phyloP scores from a whole-genome alignment of 192 early-diverging fungal genomes.

The Irineochytrium annulatum region DNA sequence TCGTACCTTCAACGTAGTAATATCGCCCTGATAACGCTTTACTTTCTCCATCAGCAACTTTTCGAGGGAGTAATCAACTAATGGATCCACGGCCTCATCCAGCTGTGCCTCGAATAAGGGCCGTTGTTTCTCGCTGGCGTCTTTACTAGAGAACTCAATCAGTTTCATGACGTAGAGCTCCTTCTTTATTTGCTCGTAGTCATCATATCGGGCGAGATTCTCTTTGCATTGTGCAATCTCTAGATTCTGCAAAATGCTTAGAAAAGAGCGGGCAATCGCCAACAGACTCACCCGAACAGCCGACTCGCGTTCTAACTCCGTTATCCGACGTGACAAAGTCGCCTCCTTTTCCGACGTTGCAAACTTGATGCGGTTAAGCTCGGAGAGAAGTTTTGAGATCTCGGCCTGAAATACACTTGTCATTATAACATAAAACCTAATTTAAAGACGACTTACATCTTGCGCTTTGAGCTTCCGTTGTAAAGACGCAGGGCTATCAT shows the following conservation, averaged over 20 bases:
- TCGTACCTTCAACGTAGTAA: slow-evolving; percentile 55
- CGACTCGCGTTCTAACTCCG: slow-evolving; percentile 43
- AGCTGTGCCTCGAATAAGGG: background rate
- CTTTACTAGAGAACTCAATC: slow-evolving; percentile 2
- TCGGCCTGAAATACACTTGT: slow-evolving; percentile 24
- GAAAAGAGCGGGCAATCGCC: background rate
- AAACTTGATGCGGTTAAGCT: slow-evolving; percentile 38
- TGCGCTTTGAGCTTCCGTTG: slow-evolving; percentile 22
- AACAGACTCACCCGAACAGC: slow-evolving; percentile 22
- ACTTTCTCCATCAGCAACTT: slow-evolving; percentile 76
- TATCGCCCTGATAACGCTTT: slow-evolving; percentile 70
- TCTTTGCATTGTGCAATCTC: slow-evolving; percentile 55
- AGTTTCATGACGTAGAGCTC: slow-evolving; percentile 77
- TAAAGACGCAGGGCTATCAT: slow-evolving; percentile 10
- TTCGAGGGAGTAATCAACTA: slow-evolving; percentile 52
- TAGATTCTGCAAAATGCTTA: slow-evolving; percentile 37
- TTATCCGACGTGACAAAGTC: slow-evolving; percentile 31
- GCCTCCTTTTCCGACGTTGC: slow-evolving; percentile 40
- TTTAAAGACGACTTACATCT: slow-evolving; percentile 11
- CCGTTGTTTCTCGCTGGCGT: slow-evolving; percentile 1
- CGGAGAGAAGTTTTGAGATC: slow-evolving; percentile 38
- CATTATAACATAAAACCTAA: background rate
- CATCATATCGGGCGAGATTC: slow-evolving; percentile 59
- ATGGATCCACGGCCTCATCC: slow-evolving; percentile 42
- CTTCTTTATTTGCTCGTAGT: slow-evolving; percentile 82